Evolutionary conservation across 139 green algal genomes (phyloP).

Genomic region (Chlamydomonas sphaeroides): DNA sequence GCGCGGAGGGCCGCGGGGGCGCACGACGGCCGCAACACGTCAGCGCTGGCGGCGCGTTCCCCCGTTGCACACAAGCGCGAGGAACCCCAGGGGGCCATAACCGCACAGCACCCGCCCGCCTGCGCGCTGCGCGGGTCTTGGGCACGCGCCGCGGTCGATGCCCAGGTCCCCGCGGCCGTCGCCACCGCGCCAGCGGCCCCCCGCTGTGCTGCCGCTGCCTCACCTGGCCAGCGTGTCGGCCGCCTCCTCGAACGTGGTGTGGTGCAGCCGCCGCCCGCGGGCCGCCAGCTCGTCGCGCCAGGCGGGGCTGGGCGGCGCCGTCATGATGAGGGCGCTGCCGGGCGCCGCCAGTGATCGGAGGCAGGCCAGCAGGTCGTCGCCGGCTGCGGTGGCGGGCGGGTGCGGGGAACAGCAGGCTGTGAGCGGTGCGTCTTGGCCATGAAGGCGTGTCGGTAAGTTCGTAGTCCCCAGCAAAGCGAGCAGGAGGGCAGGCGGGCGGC

Average conservation of each 20-base stretch:
- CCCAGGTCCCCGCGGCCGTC: too few relatives aligned
- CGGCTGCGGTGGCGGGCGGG: neutral
- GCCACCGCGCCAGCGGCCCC: too few relatives aligned
- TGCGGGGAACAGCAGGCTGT: neutral
- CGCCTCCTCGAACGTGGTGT: constrained; percentile 20
- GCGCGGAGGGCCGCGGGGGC: too few relatives aligned
- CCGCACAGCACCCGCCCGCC: too few relatives aligned
- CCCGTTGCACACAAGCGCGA: too few relatives aligned
- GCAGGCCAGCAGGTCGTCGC: neutral
- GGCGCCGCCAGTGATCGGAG: neutral
- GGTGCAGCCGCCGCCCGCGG: neutral
- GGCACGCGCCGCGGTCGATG: too few relatives aligned
- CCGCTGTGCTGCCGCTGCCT: too few relatives aligned
- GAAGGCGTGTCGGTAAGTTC: neutral
- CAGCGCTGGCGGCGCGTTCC: too few relatives aligned
- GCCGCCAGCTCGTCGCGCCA: constrained; percentile 18
- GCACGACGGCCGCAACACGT: too few relatives aligned
- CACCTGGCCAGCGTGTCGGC: neutral
- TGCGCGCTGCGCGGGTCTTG: too few relatives aligned
- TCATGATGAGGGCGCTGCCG: neutral
- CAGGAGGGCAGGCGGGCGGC: too few relatives aligned
- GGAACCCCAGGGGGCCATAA: too few relatives aligned
- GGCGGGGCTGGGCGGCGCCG: neutral
- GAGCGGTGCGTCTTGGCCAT: neutral
- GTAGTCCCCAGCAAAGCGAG: neutral